Base-by-base conservation (phyloP, 306 rosid genomes). In the Betula pendula region DNA sequence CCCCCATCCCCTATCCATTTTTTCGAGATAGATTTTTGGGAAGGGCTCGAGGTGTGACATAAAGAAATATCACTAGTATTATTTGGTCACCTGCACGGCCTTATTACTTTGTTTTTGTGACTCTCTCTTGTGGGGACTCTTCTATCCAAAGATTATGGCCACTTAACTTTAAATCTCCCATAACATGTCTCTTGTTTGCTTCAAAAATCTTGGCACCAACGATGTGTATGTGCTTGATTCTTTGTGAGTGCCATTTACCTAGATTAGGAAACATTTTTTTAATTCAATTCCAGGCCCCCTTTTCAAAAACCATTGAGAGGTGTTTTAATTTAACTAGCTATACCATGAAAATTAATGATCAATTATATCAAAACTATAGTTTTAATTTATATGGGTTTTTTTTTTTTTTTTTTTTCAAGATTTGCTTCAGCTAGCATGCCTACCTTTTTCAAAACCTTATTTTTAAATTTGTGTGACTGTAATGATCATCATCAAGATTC, bases 31-130 rank as follows among this genome's bases (percentile, higher is more conserved):
- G 90, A 88, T 92, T 80, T 88, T 24, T 44, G 47, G 77, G 50
- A 78, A 83, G 89, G 93, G 90, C 90, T 90, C 95, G 89, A 90
- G 85, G 84, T 72, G 76, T 71, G 80, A 77, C 77, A 75, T 69
- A 77, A 73, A 74, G 70, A 63, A 63, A 29, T 25, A 59, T 12
- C 62, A 47, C 25, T 62, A n/a, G 75, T 79, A 85, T 84, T 59
- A 84, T 86, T 81, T 73, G 84, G 89, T 82, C 88, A 86, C 88
- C 87, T 87, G 55, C 77, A 78, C 73, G 80, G 51, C 69, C 19
- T 62, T 43, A 42, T 66, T 3, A 58, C 67, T 79, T 83, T 81
- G 80, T 83, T 78, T 69, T 79, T 83, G 80, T n/a, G n/a, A n/a
- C n/a, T n/a, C n/a, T n/a, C 76, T 49, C 70, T 71, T 75, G 89